A percentile compares a stretch with the other conserved stretches of the same genome.
phyloP scores from a whole-genome alignment of 192 early-diverging fungal genomes.

The Backusella australiensis region DNA sequence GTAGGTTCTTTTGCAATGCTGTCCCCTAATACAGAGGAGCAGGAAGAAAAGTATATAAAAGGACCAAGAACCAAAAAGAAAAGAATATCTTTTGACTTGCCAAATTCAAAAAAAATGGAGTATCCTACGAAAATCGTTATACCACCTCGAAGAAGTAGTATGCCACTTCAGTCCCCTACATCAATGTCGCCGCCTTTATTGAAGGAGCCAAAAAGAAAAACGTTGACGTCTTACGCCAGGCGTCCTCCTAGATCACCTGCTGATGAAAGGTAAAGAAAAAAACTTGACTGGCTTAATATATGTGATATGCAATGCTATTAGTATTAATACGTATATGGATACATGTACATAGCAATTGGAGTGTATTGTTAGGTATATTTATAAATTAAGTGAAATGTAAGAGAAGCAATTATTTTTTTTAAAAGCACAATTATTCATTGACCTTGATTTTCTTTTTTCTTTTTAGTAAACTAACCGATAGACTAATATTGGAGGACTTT shows the following conservation, averaged over 20 bases:
- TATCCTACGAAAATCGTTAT: neutral
- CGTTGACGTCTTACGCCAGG: neutral
- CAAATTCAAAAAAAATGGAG: neutral
- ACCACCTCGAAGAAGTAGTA: conserved; percentile 12
- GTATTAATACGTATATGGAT: neutral
- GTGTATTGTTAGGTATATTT: neutral
- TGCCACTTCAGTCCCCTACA: neutral
- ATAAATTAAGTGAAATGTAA: conserved; percentile 8
- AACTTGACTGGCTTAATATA: neutral
- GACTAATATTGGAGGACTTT: neutral
- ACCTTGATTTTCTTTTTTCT: neutral
- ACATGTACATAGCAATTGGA: neutral
- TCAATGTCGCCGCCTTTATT: neutral
- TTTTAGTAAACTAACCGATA: neutral
- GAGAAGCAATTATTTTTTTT: neutral
- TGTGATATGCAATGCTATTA: neutral
- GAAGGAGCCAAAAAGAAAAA: neutral
- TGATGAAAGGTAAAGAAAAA: neutral
- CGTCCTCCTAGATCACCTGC: neutral
- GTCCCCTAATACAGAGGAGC: neutral
- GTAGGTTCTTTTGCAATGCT: neutral
- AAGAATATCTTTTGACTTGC: neutral
- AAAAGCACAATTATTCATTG: neutral
- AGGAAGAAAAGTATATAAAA: neutral
- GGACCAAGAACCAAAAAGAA: neutral